These are phyloP conservation scores for Dipodascopsis tothii DNA, from an alignment of 805 yeast species.

Conservation along the genomic window DNA sequence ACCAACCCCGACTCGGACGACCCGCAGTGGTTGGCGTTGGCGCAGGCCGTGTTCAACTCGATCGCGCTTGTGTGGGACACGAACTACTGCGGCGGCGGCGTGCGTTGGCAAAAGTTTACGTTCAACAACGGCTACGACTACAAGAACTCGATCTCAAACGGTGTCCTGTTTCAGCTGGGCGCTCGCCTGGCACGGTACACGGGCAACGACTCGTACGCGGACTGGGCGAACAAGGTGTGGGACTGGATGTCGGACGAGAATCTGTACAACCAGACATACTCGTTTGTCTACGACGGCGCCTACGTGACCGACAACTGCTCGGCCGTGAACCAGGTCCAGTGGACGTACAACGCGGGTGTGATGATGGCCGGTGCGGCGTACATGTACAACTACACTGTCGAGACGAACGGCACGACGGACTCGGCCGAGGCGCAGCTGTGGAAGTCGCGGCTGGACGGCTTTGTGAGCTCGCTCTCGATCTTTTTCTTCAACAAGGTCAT, in stretches of 20 bases:
- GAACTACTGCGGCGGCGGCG: constrained; percentile 59
- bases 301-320: constrained; percentile 43
- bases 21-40: constrained; percentile 67
- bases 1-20: constrained; percentile 53
- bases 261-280: constrained; percentile 33
- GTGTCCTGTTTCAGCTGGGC: constrained; percentile 69
- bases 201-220: constrained; percentile 59
- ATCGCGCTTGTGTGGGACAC: constrained; percentile 77
- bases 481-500: constrained; percentile 48
- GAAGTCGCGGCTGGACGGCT: constrained; percentile 46
- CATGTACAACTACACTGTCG: constrained; percentile 55
- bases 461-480: constrained; percentile 40
- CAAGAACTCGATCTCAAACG: constrained; percentile 83
- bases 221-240: constrained; percentile 65
- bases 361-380: constrained; percentile 63
- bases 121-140: constrained; percentile 86
- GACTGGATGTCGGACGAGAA: constrained; percentile 57
- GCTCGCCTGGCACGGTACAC: constrained; percentile 81
- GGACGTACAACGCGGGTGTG: constrained; percentile 72
- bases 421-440: constrained; percentile 34
- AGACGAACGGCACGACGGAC: constrained; percentile 28
- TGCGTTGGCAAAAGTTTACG: constrained; percentile 85
- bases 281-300: constrained; percentile 66
- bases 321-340: constrained; percentile 45
- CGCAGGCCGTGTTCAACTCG: constrained; percentile 81